These are phyloP conservation scores for Ceratorhiza oryzae-sativae DNA, from an alignment of 1,284 basidiomycete genomes.

Conservation along the genomic window DNA sequence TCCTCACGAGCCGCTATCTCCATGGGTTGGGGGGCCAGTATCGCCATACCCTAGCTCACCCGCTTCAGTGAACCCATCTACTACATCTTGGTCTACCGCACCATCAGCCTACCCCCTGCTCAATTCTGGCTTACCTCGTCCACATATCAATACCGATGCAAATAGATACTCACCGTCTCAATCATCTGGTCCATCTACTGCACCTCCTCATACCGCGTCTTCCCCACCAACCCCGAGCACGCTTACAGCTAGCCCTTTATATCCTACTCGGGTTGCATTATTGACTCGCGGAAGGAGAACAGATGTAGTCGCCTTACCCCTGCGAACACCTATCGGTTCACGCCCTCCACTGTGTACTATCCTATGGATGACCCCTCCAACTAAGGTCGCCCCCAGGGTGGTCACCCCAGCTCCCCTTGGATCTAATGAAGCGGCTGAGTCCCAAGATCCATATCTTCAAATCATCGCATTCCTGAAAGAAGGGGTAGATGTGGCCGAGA, in stretches of 20 bases:
- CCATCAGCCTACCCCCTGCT: conserved; percentile 17
- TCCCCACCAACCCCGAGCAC: conserved; percentile 18
- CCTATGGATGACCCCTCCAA: conserved; percentile 29
- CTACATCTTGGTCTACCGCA: conserved; percentile 4
- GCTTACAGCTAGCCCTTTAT: conserved; percentile 1
- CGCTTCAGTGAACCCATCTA: conserved; percentile 1
- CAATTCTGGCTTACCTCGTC: neutral
- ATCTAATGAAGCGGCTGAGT: neutral
- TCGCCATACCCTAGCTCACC: conserved; percentile 12
- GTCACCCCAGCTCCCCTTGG: neutral
- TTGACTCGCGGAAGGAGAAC: conserved; percentile 31
- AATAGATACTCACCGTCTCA: conserved; percentile 5
- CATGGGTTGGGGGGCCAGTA: neutral
- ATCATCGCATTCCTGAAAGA: conserved; percentile 32
- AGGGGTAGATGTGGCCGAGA: conserved; percentile 28
- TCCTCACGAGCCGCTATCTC: neutral
- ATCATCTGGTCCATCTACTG: conserved; percentile 6
- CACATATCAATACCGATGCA: conserved; percentile 5
- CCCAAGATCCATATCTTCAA: conserved; percentile 9
- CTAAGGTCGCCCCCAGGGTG: conserved; percentile 12
- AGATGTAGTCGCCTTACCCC: conserved; percentile 18
- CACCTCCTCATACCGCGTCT: neutral
- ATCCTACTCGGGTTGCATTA: conserved; percentile 18
- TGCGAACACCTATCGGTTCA: conserved; percentile 19
- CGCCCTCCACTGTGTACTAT: conserved; percentile 24